Evolutionary conservation across 2,329 filamentous ascomycete species (phyloP).

Genomic region (Colletotrichum liaoningense): DNA sequence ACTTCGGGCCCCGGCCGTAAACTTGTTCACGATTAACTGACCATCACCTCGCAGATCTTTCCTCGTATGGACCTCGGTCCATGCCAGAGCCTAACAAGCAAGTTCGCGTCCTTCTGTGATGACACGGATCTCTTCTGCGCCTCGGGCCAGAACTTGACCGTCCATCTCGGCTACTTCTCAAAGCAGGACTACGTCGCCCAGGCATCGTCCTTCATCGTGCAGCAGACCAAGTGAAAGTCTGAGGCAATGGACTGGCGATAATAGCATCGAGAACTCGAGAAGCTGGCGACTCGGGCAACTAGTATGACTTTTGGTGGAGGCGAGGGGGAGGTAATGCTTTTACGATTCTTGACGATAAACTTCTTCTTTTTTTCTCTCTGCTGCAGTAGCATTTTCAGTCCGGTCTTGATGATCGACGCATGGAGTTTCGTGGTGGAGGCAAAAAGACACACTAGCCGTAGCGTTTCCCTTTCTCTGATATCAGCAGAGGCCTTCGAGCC

Average conservation of each 20-base stretch:
- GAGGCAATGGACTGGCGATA: too few relatives aligned
- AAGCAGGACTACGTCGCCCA: slow-evolving; percentile 20
- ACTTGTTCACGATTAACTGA: not conserved
- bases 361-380: not conserved
- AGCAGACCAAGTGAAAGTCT: not conserved
- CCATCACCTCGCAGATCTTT: slow-evolving; percentile 4
- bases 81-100: not conserved
- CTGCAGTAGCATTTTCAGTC: slow-evolving; percentile 5
- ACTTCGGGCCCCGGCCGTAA: fast-evolving
- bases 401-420: slow-evolving; percentile 26
- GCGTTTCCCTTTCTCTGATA: not conserved
- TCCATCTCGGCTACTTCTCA: slow-evolving; percentile 30
- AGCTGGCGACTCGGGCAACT: slow-evolving; percentile 25
- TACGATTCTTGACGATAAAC: not conserved
- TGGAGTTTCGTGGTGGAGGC: slow-evolving; percentile 4
- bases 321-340: not conserved
- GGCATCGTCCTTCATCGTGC: slow-evolving; percentile 7
- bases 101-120: slow-evolving; percentile 27
- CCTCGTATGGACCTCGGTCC: slow-evolving; percentile 21
- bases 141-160: slow-evolving; percentile 28
- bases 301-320: too few relatives aligned
- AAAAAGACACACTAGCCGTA: slow-evolving; percentile 6
- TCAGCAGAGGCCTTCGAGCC: not conserved
- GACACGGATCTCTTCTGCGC: slow-evolving; percentile 30
- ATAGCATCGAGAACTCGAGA: not conserved